Base-by-base conservation (phyloP, 2,329 filamentous ascomycete genomes). In the Aspergillus tamarii region DNA sequence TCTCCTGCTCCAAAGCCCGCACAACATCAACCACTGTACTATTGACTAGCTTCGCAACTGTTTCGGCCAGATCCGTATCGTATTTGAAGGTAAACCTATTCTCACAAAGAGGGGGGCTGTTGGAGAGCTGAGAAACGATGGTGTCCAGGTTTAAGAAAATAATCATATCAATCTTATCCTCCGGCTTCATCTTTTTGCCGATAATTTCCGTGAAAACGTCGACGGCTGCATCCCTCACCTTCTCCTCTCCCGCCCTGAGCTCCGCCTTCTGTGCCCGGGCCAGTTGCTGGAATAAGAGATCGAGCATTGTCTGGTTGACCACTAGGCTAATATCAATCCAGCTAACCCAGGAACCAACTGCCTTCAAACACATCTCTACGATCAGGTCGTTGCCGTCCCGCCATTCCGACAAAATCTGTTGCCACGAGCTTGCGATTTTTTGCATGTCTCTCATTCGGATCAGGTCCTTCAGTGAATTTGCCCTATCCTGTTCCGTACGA, bases 251-350 rank as follows among this genome's bases (percentile, higher is more conserved):
- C 77, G 91, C 84, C 74, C 85, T 78, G 72, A 87, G 80, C 72
- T 84, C 79, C 67, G 84, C 74, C 76, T 88, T 85, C 74, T 86
- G 78, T 78, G 88, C 84, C 77, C 90, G 91, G n/a, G 92, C 92
- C 61, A 96, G 90, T 67, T 98, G 87, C 68, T 95, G 91, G 73
- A 97, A 90, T 64, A 99, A 85, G 56, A 93, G 86, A 74, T 87
- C 89, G 72, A 98, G 88, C 86, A 97, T 95, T 60, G 90, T 87
- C 75, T 94, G 88, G 78, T 96, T 96, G 72, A 99, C 92, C 52
- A 99, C 89, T 62, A 99, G 84, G 57, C 91, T 91, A 72, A 99
- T 98, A 75, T 98, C 95, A 73, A 96, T 96, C 95, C 95, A 99
- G 85, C 93, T 96, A 65, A 97, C 93, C 94, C 95, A 99, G 77